Evolutionary conservation across 176 grass and related monocot species (phyloP), one percentile per base, ranked within the genome.

Genomic region (Triticum monococcum): DNA sequence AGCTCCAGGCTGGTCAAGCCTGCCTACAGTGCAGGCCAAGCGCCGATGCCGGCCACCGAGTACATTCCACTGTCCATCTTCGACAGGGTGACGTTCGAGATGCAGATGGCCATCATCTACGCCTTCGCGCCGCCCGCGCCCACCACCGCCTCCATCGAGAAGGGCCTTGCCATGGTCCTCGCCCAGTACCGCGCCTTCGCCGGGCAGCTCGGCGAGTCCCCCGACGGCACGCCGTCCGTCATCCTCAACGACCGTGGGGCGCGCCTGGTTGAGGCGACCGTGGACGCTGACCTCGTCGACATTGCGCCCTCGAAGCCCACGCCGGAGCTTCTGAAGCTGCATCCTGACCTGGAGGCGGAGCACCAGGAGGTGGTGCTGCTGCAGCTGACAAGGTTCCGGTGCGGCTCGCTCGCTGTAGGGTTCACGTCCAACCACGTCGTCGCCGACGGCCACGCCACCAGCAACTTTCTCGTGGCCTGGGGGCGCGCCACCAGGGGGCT

Each of bases 91-190:
- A 91, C 84, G 25, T 84, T 65, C 63, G 4, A 78, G 8, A 78
- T 80, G 82, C 90, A 97, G 81, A 81, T 95, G 79, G 90, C 90
- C 16, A 66, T 83, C 75, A 88, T 97, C 79, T 97, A 87, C 73
- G 90, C 88, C 10, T 97, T 92, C 88, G 64, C 84, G 10, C 64
- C 90, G 54, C 95, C 95, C 26, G 79, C 77, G 1, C 92, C 92
- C 11, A n/a, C 95, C n/a, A 91, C 88, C n/a, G 60, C 86, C 1
- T 40, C 79, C 22, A 63, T 97, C 68, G 85, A 90, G 86, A 82
- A 89, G 20, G 85, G 86, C 20, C 86, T 97, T 0, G 79, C 86
- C 5, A 20, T 30, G 3, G 92, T 78, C 1, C 79, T 97, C 0
- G 63, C 79, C 5, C 71, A 84, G 46, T 97, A 94, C 73, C 88